Percentiles rank a stretch among this genome's conserved stretches.
Conservation (phyloP, 2,329 filamentous ascomycete species). For the Calonectria ilicicola region DNA sequence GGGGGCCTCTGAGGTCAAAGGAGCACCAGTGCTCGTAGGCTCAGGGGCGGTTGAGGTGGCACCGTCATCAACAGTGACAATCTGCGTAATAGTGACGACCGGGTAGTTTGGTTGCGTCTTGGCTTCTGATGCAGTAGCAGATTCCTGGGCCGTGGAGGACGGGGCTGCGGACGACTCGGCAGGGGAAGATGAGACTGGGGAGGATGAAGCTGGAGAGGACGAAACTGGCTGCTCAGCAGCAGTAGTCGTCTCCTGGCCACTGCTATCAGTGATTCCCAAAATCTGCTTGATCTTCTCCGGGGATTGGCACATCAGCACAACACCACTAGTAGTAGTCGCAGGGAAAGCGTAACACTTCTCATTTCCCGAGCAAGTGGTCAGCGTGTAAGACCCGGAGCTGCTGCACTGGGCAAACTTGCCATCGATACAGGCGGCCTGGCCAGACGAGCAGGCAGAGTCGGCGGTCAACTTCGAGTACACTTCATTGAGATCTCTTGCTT, state of each 20-base stretch:
- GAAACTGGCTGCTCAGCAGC: slow-evolving; percentile 25
- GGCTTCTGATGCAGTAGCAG: slow-evolving; percentile 27
- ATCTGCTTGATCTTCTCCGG: slow-evolving; percentile 54
- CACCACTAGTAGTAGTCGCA: slow-evolving; percentile 60
- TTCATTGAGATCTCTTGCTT: slow-evolving; percentile 60
- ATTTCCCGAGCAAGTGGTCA: slow-evolving; percentile 49
- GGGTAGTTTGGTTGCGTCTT: slow-evolving; percentile 31
- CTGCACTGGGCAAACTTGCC: slow-evolving; percentile 63
- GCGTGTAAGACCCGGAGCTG: slow-evolving; percentile 53
- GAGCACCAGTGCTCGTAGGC: not conserved
- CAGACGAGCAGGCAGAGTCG: slow-evolving; percentile 58
- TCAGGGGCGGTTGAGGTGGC: slow-evolving; percentile 5
- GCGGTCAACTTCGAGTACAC: slow-evolving; percentile 58
- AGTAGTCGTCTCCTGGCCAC: slow-evolving; percentile 7
- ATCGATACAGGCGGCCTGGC: slow-evolving; percentile 65
- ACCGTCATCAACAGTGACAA: slow-evolving; percentile 45
- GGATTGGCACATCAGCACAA: slow-evolving; percentile 62
- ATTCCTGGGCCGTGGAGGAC: slow-evolving; percentile 22
- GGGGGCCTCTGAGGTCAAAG: not conserved
- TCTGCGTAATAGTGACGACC: slow-evolving; percentile 46
- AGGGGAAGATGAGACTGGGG: slow-evolving; percentile 14
- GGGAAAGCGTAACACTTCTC: slow-evolving; percentile 66
- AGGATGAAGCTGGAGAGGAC: slow-evolving; percentile 1
- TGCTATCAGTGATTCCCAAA: slow-evolving; percentile 49
- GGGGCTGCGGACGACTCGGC: not conserved